Evolutionary conservation across 2,329 filamentous ascomycete genomes (phyloP).

Genomic region (Cytospora leucostoma): DNA sequence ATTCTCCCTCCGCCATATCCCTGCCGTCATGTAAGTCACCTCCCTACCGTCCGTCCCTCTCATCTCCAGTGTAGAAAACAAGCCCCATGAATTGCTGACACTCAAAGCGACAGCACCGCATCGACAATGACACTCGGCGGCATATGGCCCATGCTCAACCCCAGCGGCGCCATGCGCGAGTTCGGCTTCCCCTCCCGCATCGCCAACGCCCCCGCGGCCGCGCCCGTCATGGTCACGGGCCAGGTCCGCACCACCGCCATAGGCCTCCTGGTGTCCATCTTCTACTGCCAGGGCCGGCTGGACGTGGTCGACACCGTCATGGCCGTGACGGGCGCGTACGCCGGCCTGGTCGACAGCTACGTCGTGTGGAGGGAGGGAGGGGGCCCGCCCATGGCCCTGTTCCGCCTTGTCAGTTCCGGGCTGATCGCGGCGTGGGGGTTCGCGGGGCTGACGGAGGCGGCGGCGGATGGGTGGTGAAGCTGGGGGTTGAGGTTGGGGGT

Average conservation of each 20-base stretch:
- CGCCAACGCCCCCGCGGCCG: slow-evolving; percentile 29
- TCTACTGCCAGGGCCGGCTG: slow-evolving; percentile 31
- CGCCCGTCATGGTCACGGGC: slow-evolving; percentile 31
- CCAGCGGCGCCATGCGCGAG: slow-evolving; percentile 32
- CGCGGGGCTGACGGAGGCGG: slow-evolving; percentile 4
- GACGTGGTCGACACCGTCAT: slow-evolving; percentile 32
- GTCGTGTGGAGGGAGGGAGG: slow-evolving; percentile 34
- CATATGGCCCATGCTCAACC: slow-evolving; percentile 31
- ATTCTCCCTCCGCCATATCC: background rate
- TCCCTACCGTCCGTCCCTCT: background rate
- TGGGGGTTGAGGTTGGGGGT: background rate
- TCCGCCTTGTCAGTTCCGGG: slow-evolving; percentile 30
- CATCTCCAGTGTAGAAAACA: too few relatives aligned
- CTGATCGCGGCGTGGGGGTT: slow-evolving; percentile 17
- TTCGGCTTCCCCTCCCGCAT: slow-evolving; percentile 33
- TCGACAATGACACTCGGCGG: slow-evolving; percentile 34
- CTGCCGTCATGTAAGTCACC: background rate
- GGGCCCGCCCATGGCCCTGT: slow-evolving; percentile 26
- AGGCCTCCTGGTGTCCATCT: slow-evolving; percentile 30
- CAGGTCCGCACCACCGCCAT: slow-evolving; percentile 32
- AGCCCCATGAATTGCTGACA: too few relatives aligned
- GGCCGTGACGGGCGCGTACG: slow-evolving; percentile 32
- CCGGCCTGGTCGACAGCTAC: slow-evolving; percentile 33
- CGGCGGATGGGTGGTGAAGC: background rate
- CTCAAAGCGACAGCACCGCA: slow-evolving; percentile 10